These are phyloP conservation scores for Populus hybrid DNA, from an alignment of 441 rosid species.

Conservation along the genomic window DNA sequence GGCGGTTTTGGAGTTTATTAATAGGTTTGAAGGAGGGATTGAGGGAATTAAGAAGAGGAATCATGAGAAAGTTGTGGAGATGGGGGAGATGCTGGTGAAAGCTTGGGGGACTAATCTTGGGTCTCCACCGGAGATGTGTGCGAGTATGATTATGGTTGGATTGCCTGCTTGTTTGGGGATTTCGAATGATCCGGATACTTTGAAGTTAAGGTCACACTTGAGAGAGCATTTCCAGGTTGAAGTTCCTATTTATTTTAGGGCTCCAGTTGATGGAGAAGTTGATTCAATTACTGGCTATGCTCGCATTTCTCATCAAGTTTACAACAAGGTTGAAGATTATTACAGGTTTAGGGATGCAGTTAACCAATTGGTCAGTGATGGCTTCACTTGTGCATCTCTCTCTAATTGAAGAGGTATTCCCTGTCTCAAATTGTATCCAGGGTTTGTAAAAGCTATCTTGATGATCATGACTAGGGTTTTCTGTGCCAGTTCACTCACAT, in stretches of 20 bases:
- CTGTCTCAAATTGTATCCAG: constrained; percentile 5
- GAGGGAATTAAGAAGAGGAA: constrained; percentile 81
- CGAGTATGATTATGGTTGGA: constrained; percentile 91
- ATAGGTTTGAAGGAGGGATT: constrained; percentile 75
- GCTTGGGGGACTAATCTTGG: constrained; percentile 95
- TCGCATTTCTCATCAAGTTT: constrained; percentile 78
- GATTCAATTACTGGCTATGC: constrained; percentile 62
- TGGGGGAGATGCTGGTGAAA: constrained; percentile 75
- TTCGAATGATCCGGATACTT: constrained; percentile 45
- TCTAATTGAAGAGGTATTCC: constrained; percentile 38
- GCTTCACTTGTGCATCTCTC: constrained; percentile 56
- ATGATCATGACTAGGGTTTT: background rate
- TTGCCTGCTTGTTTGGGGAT: constrained; percentile 66
- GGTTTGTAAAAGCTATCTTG: background rate
- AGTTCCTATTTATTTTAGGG: constrained; percentile 61
- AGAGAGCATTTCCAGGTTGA: constrained; percentile 66
- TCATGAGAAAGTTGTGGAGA: constrained; percentile 63
- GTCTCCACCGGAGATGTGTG: constrained; percentile 74
- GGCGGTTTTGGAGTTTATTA: constrained; percentile 56
- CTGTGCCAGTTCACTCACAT: background rate
- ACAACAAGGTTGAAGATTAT: constrained; percentile 73
- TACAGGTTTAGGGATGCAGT: constrained; percentile 64
- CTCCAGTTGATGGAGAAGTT: constrained; percentile 49
- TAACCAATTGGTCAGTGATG: constrained; percentile 45
- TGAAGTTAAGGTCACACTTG: constrained; percentile 57